Evolutionary conservation across 2,329 filamentous ascomycete genomes (phyloP).

Genomic region (Hymenoscyphus linearis): DNA sequence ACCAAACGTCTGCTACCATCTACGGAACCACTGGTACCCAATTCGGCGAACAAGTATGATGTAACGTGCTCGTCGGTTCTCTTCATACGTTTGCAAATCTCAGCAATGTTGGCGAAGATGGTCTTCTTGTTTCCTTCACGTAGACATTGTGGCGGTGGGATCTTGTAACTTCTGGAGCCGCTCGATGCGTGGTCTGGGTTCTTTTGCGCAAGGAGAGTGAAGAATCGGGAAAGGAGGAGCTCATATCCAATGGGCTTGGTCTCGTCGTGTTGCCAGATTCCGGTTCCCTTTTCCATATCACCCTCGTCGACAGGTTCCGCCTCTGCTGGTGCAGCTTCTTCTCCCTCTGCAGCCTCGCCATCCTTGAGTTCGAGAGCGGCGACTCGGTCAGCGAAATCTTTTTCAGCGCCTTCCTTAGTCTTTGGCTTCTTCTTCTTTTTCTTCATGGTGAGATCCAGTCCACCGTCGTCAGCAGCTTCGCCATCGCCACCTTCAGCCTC

Average conservation of each 20-base stretch:
- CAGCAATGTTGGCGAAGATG: constrained; percentile 97
- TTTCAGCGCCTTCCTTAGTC: constrained; percentile 31
- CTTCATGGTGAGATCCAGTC: constrained; percentile 37
- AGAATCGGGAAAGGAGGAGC: constrained; percentile 85
- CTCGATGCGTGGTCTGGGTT: constrained; percentile 92
- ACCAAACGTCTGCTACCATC: constrained; percentile 89
- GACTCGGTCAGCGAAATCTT: constrained; percentile 32
- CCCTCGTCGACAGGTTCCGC: constrained; percentile 26
- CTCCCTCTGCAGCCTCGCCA: constrained; percentile 25
- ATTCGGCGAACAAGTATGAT: constrained; percentile 92
- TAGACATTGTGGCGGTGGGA: constrained; percentile 94
- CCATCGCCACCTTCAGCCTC: constrained; percentile 52
- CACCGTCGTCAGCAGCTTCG: constrained; percentile 44
- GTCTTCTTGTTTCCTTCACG: constrained; percentile 99
- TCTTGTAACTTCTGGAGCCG: constrained; percentile 95
- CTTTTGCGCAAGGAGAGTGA: constrained; percentile 87
- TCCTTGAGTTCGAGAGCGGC: constrained; percentile 31
- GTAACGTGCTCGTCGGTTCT: constrained; percentile 96
- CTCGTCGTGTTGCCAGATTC: constrained; percentile 35
- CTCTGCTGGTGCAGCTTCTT: constrained; percentile 19
- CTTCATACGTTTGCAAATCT: constrained; percentile 99
- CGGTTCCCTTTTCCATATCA: constrained; percentile 34
- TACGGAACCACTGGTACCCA: constrained; percentile 94
- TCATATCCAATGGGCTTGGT: constrained; percentile 67
- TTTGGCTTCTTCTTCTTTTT: constrained; percentile 35